Conservation (phyloP, 495 filamentous ascomycete genomes). For the Podospora pseudopauciseta region DNA sequence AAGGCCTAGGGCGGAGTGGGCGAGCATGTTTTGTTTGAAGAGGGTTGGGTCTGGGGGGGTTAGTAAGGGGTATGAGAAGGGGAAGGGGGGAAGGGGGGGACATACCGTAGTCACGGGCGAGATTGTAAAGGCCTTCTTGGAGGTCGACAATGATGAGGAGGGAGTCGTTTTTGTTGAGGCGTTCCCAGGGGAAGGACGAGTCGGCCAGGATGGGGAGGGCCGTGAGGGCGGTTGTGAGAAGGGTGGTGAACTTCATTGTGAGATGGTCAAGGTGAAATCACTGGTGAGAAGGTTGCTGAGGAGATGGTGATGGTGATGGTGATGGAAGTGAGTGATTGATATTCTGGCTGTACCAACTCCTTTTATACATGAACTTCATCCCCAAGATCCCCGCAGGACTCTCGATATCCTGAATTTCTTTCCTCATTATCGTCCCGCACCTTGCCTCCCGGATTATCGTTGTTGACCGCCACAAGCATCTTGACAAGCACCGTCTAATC, state of each 20-base stretch:
- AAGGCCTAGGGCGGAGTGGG: slow-evolving; percentile 63
- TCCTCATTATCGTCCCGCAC: background rate
- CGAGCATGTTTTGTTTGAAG: slow-evolving; percentile 65
- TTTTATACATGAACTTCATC: background rate
- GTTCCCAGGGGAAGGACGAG: slow-evolving; percentile 21
- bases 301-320: slow-evolving; percentile 11
- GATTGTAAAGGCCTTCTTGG: slow-evolving; percentile 63
- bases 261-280: background rate
- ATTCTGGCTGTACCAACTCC: background rate
- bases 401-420: background rate
- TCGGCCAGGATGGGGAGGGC: slow-evolving; percentile 20
- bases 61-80: background rate
- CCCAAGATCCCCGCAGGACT: background rate
- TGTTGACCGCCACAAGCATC: background rate
- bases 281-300: background rate
- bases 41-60: slow-evolving; percentile 42
- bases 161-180: slow-evolving; percentile 30
- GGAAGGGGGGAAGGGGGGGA: background rate
- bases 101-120: slow-evolving; percentile 57
- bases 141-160: slow-evolving; percentile 67
- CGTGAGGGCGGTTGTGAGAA: slow-evolving; percentile 23
- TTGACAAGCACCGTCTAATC: slow-evolving; percentile 4
- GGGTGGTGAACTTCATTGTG: slow-evolving; percentile 18
- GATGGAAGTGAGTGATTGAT: background rate
- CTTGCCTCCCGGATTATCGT: background rate